Evolutionary conservation across 2,329 filamentous ascomycete genomes (phyloP).

Genomic region (Aquanectria penicillioides): DNA sequence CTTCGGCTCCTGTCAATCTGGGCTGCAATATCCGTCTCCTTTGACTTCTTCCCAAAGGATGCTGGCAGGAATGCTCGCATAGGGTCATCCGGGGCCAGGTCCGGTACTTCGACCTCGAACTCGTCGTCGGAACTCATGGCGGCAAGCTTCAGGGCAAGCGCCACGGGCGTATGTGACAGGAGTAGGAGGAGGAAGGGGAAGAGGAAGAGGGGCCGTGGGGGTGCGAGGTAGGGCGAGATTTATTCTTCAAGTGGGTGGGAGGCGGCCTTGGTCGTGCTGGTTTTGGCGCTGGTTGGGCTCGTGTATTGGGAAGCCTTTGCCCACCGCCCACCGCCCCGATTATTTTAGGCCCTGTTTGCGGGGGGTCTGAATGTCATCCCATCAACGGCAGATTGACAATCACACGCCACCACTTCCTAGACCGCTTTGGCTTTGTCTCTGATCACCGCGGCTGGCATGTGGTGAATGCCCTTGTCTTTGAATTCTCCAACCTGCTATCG

Average conservation of each 20-base stretch:
- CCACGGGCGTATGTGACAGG: slow-evolving; percentile 23
- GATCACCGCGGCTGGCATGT: not conserved
- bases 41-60: slow-evolving; percentile 85
- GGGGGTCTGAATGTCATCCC: slow-evolving; percentile 30
- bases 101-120: slow-evolving; percentile 63
- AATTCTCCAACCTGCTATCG: too few species aligned
- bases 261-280: slow-evolving; percentile 29
- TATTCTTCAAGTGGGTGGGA: slow-evolving; percentile 31
- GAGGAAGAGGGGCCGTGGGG: slow-evolving; percentile 32
- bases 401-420: slow-evolving; percentile 14
- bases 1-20: slow-evolving; percentile 86
- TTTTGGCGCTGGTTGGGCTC: slow-evolving; percentile 33
- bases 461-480: not conserved
- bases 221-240: slow-evolving; percentile 26
- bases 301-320: slow-evolving; percentile 30
- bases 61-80: slow-evolving; percentile 82
- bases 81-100: slow-evolving; percentile 71
- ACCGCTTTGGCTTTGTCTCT: not conserved
- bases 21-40: slow-evolving; percentile 76
- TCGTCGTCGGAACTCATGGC: slow-evolving; percentile 71
- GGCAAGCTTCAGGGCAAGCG: slow-evolving; percentile 20
- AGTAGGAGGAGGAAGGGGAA: slow-evolving; percentile 31
- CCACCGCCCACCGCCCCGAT: slow-evolving; percentile 41
- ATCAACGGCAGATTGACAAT: slow-evolving; percentile 25
- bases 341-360: slow-evolving; percentile 38